Base-by-base conservation (phyloP, 2,329 filamentous ascomycete genomes). In the Ascochyta fabae region DNA sequence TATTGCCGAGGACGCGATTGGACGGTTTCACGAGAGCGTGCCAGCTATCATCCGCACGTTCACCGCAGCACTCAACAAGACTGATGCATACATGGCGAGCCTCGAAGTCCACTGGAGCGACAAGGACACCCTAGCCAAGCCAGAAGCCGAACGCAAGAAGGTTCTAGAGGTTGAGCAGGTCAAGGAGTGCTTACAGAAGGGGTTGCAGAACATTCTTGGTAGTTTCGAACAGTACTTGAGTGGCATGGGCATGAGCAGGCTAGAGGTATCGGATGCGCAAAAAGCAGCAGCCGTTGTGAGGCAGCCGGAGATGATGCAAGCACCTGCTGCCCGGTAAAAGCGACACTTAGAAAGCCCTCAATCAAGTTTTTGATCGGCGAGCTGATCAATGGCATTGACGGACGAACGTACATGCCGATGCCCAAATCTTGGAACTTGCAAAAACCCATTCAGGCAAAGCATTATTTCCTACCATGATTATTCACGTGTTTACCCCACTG, bases 11-110 rank as follows among this genome's bases (percentile, higher is more conserved):
- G 94, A 98, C 72, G 83, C 84, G 42, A 95, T 87, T 69, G 94
- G 94, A 13, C 90, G 91, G 64, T 94, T 96, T n/a, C 89, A 96
- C 62, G 83, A 87, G 39, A 90, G 95, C 61, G 86, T 98, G 2
- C 86, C 90, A 1, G 78, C 78, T 44, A 88, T 96, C 53, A 85
- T 97, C 46, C 85, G 88, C 42, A 85, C 86, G 1, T 85, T 96
- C 58, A 93, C 91, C 0, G 65, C 74, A 0, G 86, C 90, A 0
- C 87, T 92, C 52, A 82, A 79, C 50, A 86, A 86, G 62, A 78
- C 96, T 3, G 88, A 96, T 67, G 77, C 72, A 1, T 92, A 96
- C 69, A 82, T 86, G 61, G 73, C 74, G 7, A 76, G 67, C 2
- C 78, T 89, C 39, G 81, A 85, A 1, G 75, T 86, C 3, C 91